Conservation (phyloP, 2,329 filamentous ascomycete species). For the Ophiostoma piceae region DNA sequence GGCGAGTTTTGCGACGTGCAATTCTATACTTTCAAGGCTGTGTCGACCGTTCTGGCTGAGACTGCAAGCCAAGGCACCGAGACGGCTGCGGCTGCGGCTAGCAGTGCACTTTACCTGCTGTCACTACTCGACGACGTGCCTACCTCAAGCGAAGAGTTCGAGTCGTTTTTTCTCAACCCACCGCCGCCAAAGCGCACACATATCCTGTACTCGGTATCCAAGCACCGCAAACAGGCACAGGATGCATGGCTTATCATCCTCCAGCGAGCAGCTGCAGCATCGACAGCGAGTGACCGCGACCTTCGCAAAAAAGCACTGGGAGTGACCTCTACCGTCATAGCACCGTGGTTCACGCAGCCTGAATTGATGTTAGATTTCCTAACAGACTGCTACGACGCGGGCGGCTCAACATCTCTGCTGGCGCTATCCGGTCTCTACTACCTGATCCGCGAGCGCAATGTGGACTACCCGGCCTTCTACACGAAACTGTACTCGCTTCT, state of each 20-base stretch:
- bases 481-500: constrained; percentile 88
- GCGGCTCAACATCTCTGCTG: constrained; percentile 79
- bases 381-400: constrained; percentile 84
- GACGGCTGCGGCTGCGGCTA: constrained; percentile 25
- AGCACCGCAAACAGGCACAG: constrained; percentile 75
- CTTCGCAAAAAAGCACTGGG: constrained; percentile 75
- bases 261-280: constrained; percentile 48
- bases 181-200: constrained; percentile 64
- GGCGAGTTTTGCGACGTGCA: constrained; percentile 78
- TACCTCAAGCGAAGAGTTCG: constrained; percentile 58
- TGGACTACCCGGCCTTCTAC: constrained; percentile 95
- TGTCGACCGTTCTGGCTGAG: constrained; percentile 38
- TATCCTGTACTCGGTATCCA: constrained; percentile 56
- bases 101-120: constrained; percentile 56
- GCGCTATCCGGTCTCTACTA: constrained; percentile 92
- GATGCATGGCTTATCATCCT: constrained; percentile 82
- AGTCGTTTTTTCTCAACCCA: constrained; percentile 59
- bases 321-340: constrained; percentile 70
- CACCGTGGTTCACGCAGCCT: constrained; percentile 82
- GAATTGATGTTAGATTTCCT: constrained; percentile 94
- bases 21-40: constrained; percentile 70
- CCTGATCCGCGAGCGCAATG: constrained; percentile 84
- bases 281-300: constrained; percentile 47
- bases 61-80: constrained; percentile 24
- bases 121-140: constrained; percentile 66